A percentile compares a stretch with the other conserved stretches of the same genome.
Evolutionary conservation across 495 filamentous ascomycete genomes (phyloP).

Genomic region (Talaromyces borbonicus): DNA sequence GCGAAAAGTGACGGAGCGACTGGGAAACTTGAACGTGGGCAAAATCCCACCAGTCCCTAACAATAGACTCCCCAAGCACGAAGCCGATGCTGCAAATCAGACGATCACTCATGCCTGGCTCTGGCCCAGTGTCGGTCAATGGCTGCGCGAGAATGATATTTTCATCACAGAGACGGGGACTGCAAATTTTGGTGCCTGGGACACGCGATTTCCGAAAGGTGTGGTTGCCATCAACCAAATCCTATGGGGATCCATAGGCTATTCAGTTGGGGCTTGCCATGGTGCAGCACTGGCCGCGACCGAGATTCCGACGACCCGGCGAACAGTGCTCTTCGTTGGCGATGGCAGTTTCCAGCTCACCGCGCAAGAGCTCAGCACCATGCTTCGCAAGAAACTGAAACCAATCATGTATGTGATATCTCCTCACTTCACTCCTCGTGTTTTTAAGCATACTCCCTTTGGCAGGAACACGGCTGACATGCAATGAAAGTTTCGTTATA

Average conservation of each 20-base stretch:
- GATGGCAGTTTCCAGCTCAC: conserved; percentile 84
- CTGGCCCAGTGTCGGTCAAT: conserved; percentile 74
- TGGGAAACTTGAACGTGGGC: conserved; percentile 46
- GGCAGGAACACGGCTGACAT: not conserved
- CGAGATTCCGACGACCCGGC: conserved; percentile 43
- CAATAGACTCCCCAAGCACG: conserved; percentile 43
- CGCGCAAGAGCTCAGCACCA: conserved; percentile 76
- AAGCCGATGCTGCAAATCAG: conserved; percentile 34
- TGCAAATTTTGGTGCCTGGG: conserved; percentile 82
- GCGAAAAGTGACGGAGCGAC: conserved; percentile 53
- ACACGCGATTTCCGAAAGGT: conserved; percentile 66
- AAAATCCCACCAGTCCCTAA: conserved; percentile 39
- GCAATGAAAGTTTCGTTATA: conserved; percentile 44
- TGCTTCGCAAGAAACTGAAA: conserved; percentile 66
- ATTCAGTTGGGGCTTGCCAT: conserved; percentile 68
- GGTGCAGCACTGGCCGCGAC: conserved; percentile 64
- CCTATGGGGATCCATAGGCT: conserved; percentile 84
- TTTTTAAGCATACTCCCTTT: conserved; percentile 1
- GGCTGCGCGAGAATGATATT: conserved; percentile 65
- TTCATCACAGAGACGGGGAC: conserved; percentile 87
- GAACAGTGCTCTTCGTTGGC: conserved; percentile 77
- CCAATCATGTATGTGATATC: conserved; percentile 64
- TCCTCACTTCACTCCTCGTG: conserved; percentile 3
- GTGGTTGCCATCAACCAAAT: conserved; percentile 76
- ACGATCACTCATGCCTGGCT: conserved; percentile 77